These are phyloP conservation scores for Phaffia tasmanica DNA, from an alignment of 768 basidiomycete genomes.

Conservation along the genomic window DNA sequence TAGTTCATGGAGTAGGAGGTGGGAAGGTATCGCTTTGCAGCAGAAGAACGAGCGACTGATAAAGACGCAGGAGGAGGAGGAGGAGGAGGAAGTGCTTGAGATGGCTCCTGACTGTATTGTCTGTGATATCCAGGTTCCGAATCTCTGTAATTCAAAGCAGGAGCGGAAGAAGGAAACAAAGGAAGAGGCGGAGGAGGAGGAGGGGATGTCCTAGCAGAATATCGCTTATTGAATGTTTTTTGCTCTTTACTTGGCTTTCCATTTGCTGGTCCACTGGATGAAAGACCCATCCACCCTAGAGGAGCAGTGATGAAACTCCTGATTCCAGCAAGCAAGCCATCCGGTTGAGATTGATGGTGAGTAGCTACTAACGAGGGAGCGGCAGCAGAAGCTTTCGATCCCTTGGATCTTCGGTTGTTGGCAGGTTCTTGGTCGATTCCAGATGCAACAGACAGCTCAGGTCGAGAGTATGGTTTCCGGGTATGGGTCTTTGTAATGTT, in stretches of 20 bases:
- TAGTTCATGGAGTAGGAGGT: conserved; percentile 20
- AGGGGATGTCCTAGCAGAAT: neutral
- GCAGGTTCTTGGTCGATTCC: too few species aligned
- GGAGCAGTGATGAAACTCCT: conserved; percentile 19
- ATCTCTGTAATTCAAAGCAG: neutral
- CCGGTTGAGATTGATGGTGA: neutral
- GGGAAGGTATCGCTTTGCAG: conserved; percentile 9
- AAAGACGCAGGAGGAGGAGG: conserved; percentile 2
- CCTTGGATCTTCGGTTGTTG: too few species aligned
- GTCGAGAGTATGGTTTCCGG: too few species aligned
- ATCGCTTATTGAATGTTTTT: neutral
- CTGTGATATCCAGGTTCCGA: neutral
- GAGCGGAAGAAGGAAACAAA: neutral
- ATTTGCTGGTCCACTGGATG: neutral
- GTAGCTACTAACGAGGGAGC: neutral
- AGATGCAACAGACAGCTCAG: too few species aligned
- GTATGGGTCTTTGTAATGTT: too few species aligned
- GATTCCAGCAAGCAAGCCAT: conserved; percentile 16
- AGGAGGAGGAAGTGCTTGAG: conserved; percentile 7
- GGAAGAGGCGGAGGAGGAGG: too few species aligned
- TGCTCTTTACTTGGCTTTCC: neutral
- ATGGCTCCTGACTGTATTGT: conserved; percentile 5
- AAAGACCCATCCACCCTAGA: neutral
- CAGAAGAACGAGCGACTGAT: neutral
- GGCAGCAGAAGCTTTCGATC: neutral